Percentiles rank a stretch among this genome's conserved stretches.
Evolutionary conservation across 148 eudicot species (phyloP).

Genomic region (Polygonum maritimum): DNA sequence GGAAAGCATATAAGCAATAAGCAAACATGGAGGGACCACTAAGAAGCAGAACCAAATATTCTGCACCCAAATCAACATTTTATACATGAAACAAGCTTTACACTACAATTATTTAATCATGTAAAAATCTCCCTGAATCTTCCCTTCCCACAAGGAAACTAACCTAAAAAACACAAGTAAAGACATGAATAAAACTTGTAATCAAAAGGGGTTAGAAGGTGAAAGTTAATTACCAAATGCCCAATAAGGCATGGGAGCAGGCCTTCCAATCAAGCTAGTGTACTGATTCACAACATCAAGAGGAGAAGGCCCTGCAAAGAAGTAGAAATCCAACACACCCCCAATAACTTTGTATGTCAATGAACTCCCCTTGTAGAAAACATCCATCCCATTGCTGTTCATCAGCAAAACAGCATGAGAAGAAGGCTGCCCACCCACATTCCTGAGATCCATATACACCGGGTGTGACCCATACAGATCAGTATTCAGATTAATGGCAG

Average conservation of each 20-base stretch:
- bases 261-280: conserved; percentile 75
- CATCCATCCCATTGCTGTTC: conserved; percentile 97
- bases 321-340: conserved; percentile 88
- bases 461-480: conserved; percentile 96
- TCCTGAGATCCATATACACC: conserved; percentile 89
- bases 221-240: conserved; percentile 48
- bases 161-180: neutral
- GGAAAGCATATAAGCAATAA: neutral
- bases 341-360: conserved; percentile 93
- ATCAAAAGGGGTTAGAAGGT: neutral
- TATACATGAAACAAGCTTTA: neutral
- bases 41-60: neutral
- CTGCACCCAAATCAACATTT: neutral
- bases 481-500: conserved; percentile 72
- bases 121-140: neutral
- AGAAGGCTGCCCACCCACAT: conserved; percentile 40
- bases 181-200: neutral
- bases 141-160: neutral
- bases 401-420: conserved; percentile 73
- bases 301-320: conserved; percentile 78
- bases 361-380: conserved; percentile 63
- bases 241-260: conserved; percentile 99
- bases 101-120: neutral
- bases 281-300: conserved; percentile 85
- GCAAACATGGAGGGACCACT: neutral